Base-by-base conservation (phyloP, 805 yeast genomes). In the Starmerella apicola region DNA sequence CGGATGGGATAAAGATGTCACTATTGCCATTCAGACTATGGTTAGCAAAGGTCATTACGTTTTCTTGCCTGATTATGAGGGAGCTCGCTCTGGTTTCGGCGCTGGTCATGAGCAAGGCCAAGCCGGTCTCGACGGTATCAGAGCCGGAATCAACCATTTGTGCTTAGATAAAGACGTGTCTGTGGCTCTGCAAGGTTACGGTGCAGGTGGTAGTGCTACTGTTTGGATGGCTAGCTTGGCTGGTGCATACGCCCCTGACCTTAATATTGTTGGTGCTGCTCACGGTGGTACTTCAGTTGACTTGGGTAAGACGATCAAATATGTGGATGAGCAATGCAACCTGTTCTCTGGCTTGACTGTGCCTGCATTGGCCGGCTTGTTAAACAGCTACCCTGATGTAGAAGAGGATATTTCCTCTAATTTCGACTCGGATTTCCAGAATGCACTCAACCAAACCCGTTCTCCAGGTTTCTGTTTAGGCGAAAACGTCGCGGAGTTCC, bases 201-300 rank as follows among this genome's bases (percentile, higher is more conserved):
- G 46, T 32, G 46, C 44, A 4, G 45, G 42, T 16, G 42, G 33
- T 2, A 30, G 31, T 19, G 57, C 57, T 13, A 29, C 53, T 3
- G 58, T 54, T 6, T 52, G 55, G 56, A 56, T 57, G 18, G 55
- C 52, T 7, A 48, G 51, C 38, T 45, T 53, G 26, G 51, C 46
- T 17, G 41, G 41, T 7, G 13, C 46, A 6, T 52, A 54, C 32
- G 58, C 59, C 1, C 54, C 56, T 10, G 56, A 55, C 7, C 36
- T 55, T 34, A 37, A 42, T 28, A 39, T 54, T 34, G 59, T 31
- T 3, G 59, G 53, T 5, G 44, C 43, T 19, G 52, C 56, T 3
- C 22, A 29, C 29, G 39, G 26, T 23, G 26, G 26, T 8, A 23
- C 26, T 8, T 12, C 26, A 23, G 26, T 23, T 23, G 26, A 23